A percentile compares a stretch with the other conserved stretches of the same genome.
phyloP scores from a whole-genome alignment of 495 filamentous ascomycete genomes.

The Lasiosphaeriaceae sp. region DNA sequence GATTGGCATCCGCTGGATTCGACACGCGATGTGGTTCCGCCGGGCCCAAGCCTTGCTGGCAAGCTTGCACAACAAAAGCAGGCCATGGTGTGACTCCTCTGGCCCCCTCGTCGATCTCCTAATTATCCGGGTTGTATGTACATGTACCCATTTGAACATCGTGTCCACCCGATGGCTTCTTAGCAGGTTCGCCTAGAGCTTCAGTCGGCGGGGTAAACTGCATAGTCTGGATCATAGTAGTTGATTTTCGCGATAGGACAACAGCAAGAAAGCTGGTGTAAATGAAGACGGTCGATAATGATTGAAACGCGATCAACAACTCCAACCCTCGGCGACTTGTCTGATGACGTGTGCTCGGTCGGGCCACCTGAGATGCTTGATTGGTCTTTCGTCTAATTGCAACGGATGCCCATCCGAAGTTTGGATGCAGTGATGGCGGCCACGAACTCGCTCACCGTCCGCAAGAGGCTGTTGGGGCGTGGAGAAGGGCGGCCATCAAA shows the following conservation, averaged over 20 bases:
- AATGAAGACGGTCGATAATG: slow-evolving; percentile 14
- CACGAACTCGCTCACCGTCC: neutral
- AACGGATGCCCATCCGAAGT: too few species aligned
- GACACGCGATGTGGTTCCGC: slow-evolving; percentile 37
- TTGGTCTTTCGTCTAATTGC: too few species aligned
- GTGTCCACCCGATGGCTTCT: slow-evolving; percentile 10
- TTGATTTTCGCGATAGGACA: neutral
- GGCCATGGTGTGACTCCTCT: slow-evolving; percentile 28
- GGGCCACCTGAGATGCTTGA: too few species aligned
- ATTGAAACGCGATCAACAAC: slow-evolving; percentile 25
- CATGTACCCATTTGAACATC: slow-evolving; percentile 6
- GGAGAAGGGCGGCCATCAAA: slow-evolving; percentile 12
- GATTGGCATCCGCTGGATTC: slow-evolving; percentile 22
- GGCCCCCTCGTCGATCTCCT: slow-evolving; percentile 27
- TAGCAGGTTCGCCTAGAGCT: slow-evolving; percentile 13
- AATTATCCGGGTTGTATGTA: slow-evolving; percentile 28
- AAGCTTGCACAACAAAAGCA: slow-evolving; percentile 25
- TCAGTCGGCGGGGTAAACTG: slow-evolving; percentile 16
- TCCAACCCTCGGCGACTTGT: slow-evolving; percentile 11
- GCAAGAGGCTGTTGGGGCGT: neutral
- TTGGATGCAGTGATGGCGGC: neutral
- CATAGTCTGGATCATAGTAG: too few species aligned
- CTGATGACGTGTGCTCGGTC: slow-evolving; percentile 15
- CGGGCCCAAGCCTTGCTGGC: slow-evolving; percentile 27
- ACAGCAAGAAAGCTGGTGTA: slow-evolving; percentile 5